Evolutionary conservation across 2,329 filamentous ascomycete species (phyloP).

Genomic region (Parastagonospora nodorum): DNA sequence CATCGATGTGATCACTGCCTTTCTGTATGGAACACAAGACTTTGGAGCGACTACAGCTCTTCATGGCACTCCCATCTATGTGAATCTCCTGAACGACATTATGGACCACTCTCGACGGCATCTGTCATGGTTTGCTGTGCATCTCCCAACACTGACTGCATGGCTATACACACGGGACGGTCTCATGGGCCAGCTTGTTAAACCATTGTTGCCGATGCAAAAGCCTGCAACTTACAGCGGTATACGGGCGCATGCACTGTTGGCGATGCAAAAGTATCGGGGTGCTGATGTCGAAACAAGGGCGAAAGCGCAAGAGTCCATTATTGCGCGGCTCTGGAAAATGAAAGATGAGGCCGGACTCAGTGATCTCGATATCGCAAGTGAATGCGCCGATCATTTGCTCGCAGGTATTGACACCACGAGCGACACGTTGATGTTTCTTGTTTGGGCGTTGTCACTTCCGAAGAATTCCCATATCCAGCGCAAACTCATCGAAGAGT

Average conservation of each 20-base stretch:
- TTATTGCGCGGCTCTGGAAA: constrained; percentile 11
- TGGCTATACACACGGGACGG: constrained; percentile 56
- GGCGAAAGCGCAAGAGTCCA: constrained; percentile 1
- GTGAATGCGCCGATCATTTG: constrained; percentile 60
- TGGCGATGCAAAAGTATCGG: constrained; percentile 34
- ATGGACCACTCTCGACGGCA: constrained; percentile 53
- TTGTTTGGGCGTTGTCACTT: constrained; percentile 37
- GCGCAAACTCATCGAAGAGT: constrained; percentile 51
- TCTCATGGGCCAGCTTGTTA: constrained; percentile 42
- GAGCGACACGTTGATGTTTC: constrained; percentile 55
- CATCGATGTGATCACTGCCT: constrained; percentile 59
- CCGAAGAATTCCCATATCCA: constrained; percentile 52
- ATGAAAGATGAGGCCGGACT: constrained; percentile 24
- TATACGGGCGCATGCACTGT: constrained; percentile 53
- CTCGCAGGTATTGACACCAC: constrained; percentile 60
- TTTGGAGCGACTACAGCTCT: constrained; percentile 53
- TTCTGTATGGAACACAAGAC: constrained; percentile 53
- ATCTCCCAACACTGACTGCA: constrained; percentile 52
- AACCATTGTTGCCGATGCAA: constrained; percentile 54
- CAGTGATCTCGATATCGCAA: constrained; percentile 55
- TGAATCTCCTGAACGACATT: constrained; percentile 55
- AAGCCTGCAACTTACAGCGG: constrained; percentile 59
- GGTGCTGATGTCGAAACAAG: constrained; percentile 2
- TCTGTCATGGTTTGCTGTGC: constrained; percentile 57
- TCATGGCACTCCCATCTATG: constrained; percentile 44